These are phyloP conservation scores for Calonectria pseudoreteaudii DNA, from an alignment of 2,329 filamentous ascomycete genomes.

Conservation along the genomic window DNA sequence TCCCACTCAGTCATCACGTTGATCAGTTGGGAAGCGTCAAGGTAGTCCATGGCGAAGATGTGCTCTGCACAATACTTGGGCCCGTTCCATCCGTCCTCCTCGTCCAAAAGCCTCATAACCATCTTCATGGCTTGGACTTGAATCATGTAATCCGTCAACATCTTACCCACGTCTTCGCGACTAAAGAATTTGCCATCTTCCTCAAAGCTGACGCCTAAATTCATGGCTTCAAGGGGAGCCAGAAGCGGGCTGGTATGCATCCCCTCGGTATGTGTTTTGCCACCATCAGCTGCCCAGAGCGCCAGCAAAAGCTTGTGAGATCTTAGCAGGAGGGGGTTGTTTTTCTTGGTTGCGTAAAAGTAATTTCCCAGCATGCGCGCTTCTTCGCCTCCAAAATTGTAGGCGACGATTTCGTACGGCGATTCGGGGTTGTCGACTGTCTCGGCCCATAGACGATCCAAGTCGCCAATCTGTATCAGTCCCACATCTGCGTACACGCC, in stretches of 20 bases:
- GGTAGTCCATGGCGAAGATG: neutral
- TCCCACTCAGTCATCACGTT: neutral
- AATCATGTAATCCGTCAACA: constrained; percentile 12
- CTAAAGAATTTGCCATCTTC: neutral
- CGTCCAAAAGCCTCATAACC: constrained; percentile 2
- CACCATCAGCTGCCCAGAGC: neutral
- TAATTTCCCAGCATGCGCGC: neutral
- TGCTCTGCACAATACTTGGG: neutral
- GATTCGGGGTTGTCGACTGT: constrained; percentile 3
- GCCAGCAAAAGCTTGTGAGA: constrained; percentile 1
- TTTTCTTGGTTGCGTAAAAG: neutral
- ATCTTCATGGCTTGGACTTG: constrained; percentile 8
- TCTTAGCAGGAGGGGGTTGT: neutral
- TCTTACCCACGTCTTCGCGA: neutral
- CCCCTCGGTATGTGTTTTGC: neutral
- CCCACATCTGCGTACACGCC: constrained; percentile 5
- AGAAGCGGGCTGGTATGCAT: constrained; percentile 8
- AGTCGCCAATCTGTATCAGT: constrained; percentile 5
- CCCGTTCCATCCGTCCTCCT: constrained; percentile 4
- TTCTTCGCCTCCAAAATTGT: neutral
- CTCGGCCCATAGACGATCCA: constrained; percentile 1
- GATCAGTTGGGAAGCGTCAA: neutral
- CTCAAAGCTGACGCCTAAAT: neutral
- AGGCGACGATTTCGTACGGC: neutral
- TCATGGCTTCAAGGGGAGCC: neutral